phyloP scores from a whole-genome alignment of 2,329 filamentous ascomycete species.

The Fusarium siculi region DNA sequence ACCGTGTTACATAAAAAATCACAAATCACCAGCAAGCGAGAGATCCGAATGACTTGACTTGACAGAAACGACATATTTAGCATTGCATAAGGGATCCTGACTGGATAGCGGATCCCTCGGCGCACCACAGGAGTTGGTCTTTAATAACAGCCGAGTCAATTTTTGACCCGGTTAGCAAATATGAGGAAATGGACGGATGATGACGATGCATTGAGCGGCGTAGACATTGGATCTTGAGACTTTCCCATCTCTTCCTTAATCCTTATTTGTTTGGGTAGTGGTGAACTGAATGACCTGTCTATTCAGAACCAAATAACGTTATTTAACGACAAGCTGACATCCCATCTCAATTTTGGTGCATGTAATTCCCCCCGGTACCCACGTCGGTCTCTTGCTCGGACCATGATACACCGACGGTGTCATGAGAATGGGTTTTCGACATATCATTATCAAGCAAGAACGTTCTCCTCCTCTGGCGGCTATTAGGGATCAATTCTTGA shows the following conservation, averaged over 20 bases:
- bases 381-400: background rate
- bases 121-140: conserved; percentile 34
- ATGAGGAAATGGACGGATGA: conserved; percentile 26
- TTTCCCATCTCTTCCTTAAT: conserved; percentile 15
- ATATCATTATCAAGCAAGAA: conserved; percentile 19
- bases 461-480: background rate
- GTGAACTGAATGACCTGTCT: conserved; percentile 28
- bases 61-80: conserved; percentile 19
- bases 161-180: conserved; percentile 34
- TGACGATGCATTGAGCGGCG: conserved; percentile 39
- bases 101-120: conserved; percentile 37
- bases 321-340: conserved; percentile 23
- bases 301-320: conserved; percentile 18
- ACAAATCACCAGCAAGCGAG: conserved; percentile 7
- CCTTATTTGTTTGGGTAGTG: conserved; percentile 19
- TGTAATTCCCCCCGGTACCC: background rate
- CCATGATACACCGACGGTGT: background rate
- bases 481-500: background rate
- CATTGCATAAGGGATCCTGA: conserved; percentile 39
- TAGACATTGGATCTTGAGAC: conserved; percentile 5
- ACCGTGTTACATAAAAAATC: conserved; percentile 47
- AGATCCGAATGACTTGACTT: conserved; percentile 5
- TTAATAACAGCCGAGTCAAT: conserved; percentile 20
- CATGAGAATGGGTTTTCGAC: background rate
- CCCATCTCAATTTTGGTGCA: conserved; percentile 19